Percentiles rank a stretch among this genome's conserved stretches.
Evolutionary conservation across 805 yeast species (phyloP).

Genomic region (Schizosaccharomyces octosporus): DNA sequence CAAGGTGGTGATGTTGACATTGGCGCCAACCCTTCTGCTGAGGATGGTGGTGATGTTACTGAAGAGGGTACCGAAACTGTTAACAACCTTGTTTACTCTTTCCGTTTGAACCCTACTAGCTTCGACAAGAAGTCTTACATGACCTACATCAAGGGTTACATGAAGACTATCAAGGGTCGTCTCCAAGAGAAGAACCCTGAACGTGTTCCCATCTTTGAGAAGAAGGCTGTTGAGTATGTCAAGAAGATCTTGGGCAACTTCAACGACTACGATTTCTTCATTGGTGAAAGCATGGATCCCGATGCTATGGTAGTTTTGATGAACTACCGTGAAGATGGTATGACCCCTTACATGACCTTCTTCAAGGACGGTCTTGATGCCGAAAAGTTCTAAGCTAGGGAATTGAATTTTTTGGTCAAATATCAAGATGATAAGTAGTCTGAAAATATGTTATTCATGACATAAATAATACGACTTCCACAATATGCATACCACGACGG

Average conservation of each 20-base stretch:
- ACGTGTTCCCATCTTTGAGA: conserved; percentile 65
- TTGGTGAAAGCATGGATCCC: conserved; percentile 99
- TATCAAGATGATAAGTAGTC: no score
- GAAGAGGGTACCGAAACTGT: conserved; percentile 78
- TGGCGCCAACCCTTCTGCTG: conserved; percentile 99
- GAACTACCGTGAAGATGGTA: conserved; percentile 99
- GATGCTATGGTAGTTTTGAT: conserved; percentile 93
- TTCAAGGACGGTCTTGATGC: conserved; percentile 85
- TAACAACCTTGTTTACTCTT: conserved; percentile 95
- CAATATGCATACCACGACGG: no score
- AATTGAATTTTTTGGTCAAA: not conserved
- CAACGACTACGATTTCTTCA: conserved; percentile 98
- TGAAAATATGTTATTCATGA: no score
- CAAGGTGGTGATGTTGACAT: conserved; percentile 79
- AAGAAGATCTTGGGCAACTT: conserved; percentile 87
- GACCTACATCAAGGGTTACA: conserved; percentile 94
- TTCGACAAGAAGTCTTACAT: conserved; percentile 96
- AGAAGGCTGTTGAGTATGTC: conserved; percentile 89
- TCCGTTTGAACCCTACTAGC: conserved; percentile 86
- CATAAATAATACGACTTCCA: no score
- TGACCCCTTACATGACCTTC: conserved; percentile 87
- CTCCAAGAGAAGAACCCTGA: conserved; percentile 81
- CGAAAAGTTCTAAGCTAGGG: not conserved
- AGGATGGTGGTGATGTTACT: conserved; percentile 54
- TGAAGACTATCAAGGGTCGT: conserved; percentile 79